Base-by-base conservation (phyloP, 176 grass and related monocot genomes). In the Oryza officinalis region DNA sequence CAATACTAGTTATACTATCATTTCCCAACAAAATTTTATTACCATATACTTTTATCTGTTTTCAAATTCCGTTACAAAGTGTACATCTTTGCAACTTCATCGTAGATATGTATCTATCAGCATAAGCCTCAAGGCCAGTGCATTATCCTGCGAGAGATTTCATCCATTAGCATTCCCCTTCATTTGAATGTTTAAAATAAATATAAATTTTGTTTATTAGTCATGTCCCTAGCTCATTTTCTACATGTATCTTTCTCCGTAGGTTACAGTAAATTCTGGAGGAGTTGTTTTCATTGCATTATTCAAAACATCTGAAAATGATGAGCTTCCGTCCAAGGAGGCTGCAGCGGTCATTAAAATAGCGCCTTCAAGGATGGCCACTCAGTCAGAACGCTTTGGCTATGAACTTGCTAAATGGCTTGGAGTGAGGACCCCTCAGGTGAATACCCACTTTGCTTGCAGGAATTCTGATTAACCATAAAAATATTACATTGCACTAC, bases 251-350 rank as follows among this genome's bases (percentile, higher is more conserved):
- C 50, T 32, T 50, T 72, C 43, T 70, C n/a, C 60, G 38, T 68
- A 98, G 95, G 90, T 98, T 28, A 98, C 95, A 35, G 95, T 98
- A 83, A 98, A 98, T 89, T 98, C 95, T 45, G 95, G 95, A 13
- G 95, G 95, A 75, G 84, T 98, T 87, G 72, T 98, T 83, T 95
- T 98, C 37, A 93, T 91, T 88, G 95, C 91, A 27, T 71, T 98
- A 67, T 98, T 98, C 82, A 87, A 44, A 75, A 79, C 37, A 60
- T 77, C 27, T 66, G 72, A 75, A 86, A 82, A 63, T 49, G 80
- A 72, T 61, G 84, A 86, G 41, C 15, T 73, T 78, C 67, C 71
- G 17, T 68, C 80, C 60, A 91, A 85, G 67, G 92, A 98, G 75
- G 83, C 90, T 61, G 90, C 90, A 27, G 95, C 91, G 64, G 95